phyloP scores from a whole-genome alignment of 768 basidiomycete species.

The Tylopilus rubrobrunneus region DNA sequence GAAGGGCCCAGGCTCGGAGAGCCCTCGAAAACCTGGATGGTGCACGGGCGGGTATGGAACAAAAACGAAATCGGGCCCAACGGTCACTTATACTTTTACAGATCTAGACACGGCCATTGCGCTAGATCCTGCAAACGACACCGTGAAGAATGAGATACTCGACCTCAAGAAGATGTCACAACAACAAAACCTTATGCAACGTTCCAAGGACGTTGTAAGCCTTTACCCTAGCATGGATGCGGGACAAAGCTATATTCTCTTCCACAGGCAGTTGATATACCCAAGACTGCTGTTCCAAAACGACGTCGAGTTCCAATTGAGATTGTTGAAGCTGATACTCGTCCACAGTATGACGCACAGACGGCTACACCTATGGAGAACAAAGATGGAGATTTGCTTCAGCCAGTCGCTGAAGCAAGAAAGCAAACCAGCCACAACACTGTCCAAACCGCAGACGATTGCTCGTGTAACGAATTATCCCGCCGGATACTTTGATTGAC shows the following conservation, averaged over 20 bases:
- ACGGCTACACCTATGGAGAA: neutral
- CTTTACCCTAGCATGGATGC: neutral
- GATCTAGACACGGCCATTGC: constrained; percentile 58
- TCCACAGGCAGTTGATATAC: constrained; percentile 5
- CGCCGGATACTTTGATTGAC: constrained; percentile 55
- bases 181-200: constrained; percentile 28
- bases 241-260: constrained; percentile 5
- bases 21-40: constrained; percentile 51
- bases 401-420: constrained; percentile 26
- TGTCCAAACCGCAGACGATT: constrained; percentile 36
- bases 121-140: constrained; percentile 61
- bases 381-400: constrained; percentile 29
- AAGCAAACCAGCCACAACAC: constrained; percentile 5
- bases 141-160: constrained; percentile 59
- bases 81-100: constrained; percentile 26
- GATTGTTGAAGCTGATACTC: constrained; percentile 43
- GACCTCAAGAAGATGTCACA: constrained; percentile 43
- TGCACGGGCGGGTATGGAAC: constrained; percentile 52
- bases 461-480: constrained; percentile 67
- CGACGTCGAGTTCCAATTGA: constrained; percentile 63
- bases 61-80: neutral
- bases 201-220: constrained; percentile 32
- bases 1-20: constrained; percentile 70
- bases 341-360: neutral
- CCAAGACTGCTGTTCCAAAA: constrained; percentile 26